Base-by-base conservation (phyloP, 805 yeast genomes). In the Myxozyma lipomycoides region DNA sequence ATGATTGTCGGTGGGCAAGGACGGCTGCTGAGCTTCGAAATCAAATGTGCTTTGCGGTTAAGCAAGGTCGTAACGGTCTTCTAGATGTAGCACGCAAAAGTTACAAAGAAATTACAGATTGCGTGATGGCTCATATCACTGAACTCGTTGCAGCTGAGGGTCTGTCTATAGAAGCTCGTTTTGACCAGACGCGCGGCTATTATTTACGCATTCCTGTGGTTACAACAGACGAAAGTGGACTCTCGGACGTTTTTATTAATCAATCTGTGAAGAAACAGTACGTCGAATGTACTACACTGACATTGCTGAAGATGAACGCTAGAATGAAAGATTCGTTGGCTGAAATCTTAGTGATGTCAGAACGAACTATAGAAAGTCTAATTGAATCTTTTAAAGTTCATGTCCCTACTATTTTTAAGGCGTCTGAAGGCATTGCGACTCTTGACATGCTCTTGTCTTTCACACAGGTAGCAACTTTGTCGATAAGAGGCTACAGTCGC, bases 11-110 rank as follows among this genome's bases (percentile, higher is more conserved):
- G 2, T 73, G 76, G 77, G 77, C 75, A 0, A 60, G 61, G 0
- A 62, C 68, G 1, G 61, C 71, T 1, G 52, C 72, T 3, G 76
- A 75, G 42, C 55, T 75, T 32, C 70, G 68, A 54, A 74, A 73
- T 52, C 79, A 75, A 49, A 66, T 67, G 52, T 66, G 72, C 25
- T 73, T 71, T 60, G 78, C 79, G 0, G 71, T 75, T 0, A 74
- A 66, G 51, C 61, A 70, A 34, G 78, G 77, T 0, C 58, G 63
- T 1, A 75, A 76, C 59, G 79, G 79, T 0, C 55, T 76, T 9
- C 59, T 76, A 1, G 78, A 73, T 58, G 69, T 73, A 0, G 73
- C 76, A 2, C 62, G 79, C 37, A 69, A 72, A 50, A 48, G 74
- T 0, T 75, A 75, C 48, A 67, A 70, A 45, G 64, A 59, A 3